These are phyloP conservation scores for Apostasia ramifera DNA, from an alignment of 106 monocot genomes.

Conservation along the genomic window DNA sequence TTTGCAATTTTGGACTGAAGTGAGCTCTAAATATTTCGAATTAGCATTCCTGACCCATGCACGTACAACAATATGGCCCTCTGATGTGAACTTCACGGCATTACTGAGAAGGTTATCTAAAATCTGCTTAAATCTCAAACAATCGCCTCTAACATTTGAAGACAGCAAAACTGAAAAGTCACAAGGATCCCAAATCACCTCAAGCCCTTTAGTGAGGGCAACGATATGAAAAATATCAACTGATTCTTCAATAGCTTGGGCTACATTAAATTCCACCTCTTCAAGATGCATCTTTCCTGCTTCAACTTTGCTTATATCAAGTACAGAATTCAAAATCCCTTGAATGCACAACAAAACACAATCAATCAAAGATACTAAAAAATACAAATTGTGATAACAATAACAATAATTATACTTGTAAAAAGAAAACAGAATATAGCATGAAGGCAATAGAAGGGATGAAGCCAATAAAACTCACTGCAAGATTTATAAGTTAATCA, in stretches of 20 bases:
- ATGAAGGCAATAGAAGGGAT: too few relatives aligned
- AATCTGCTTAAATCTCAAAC: conserved; percentile 60
- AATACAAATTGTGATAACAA: not conserved
- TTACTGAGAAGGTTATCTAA: conserved; percentile 80
- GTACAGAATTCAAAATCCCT: conserved; percentile 85
- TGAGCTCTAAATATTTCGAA: conserved; percentile 5
- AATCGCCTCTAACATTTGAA: conserved; percentile 61
- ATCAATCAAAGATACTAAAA: not conserved
- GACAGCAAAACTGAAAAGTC: conserved; percentile 58
- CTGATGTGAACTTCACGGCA: conserved; percentile 78
- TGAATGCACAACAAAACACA: not conserved
- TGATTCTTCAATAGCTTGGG: conserved; percentile 69
- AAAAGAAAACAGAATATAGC: too few relatives aligned
- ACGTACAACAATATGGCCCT: conserved; percentile 60
- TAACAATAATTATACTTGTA: too few relatives aligned
- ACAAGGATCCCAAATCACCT: conserved; percentile 96
- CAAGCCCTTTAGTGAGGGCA: conserved; percentile 58
- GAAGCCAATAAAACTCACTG: too few relatives aligned
- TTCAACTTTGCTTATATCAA: conserved; percentile 86
- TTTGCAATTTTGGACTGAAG: conserved; percentile 1
- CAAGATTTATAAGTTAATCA: too few relatives aligned
- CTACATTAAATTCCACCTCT: conserved; percentile 68
- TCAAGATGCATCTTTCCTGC: conserved; percentile 86
- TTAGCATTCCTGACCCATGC: conserved; percentile 44
- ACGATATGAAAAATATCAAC: conserved; percentile 60